A percentile compares a stretch with the other conserved stretches of the same genome.
phyloP scores from a whole-genome alignment of 139 green algal species.

The Bryopsis sp. region DNA sequence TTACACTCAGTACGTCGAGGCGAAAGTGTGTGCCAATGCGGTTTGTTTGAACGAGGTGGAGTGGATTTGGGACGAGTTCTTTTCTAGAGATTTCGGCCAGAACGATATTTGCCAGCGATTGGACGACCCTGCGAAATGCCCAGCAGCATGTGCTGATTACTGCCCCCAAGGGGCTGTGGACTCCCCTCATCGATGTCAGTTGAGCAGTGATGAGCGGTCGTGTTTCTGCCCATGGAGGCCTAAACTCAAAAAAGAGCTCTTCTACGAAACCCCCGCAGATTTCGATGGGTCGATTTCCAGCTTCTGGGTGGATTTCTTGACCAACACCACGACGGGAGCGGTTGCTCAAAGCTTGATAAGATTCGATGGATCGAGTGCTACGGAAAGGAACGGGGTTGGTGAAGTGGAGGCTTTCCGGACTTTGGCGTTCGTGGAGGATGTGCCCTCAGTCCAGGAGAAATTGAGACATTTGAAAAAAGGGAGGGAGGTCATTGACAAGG shows the following conservation, averaged over 20 bases:
- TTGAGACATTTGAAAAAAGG: too few relatives aligned
- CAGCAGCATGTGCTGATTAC: background rate
- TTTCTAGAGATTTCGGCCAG: conserved; percentile 2
- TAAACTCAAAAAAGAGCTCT: background rate
- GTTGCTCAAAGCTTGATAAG: background rate
- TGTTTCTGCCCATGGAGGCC: conserved; percentile 17
- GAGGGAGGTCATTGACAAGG: too few relatives aligned
- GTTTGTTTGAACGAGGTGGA: conserved; percentile 16
- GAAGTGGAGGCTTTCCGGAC: background rate
- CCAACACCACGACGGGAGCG: background rate
- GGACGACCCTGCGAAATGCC: background rate
- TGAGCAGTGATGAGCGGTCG: background rate
- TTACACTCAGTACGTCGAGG: conserved; percentile 19
- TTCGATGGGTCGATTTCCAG: conserved; percentile 10
- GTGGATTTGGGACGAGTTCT: conserved; percentile 17
- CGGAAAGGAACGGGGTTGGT: conserved; percentile 7
- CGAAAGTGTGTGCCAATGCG: conserved; percentile 15
- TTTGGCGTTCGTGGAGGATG: conserved; percentile 7
- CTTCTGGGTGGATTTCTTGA: conserved; percentile 19
- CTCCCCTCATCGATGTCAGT: background rate
- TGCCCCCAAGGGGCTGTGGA: conserved; percentile 3
- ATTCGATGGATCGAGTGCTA: background rate
- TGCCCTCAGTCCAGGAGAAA: background rate
- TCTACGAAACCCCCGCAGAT: conserved; percentile 18
- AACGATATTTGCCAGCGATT: background rate